Evolutionary conservation across 176 grass and related monocot species (phyloP), one percentile per base, ranked within the genome.

Genomic region (Tuctoria greenei): DNA sequence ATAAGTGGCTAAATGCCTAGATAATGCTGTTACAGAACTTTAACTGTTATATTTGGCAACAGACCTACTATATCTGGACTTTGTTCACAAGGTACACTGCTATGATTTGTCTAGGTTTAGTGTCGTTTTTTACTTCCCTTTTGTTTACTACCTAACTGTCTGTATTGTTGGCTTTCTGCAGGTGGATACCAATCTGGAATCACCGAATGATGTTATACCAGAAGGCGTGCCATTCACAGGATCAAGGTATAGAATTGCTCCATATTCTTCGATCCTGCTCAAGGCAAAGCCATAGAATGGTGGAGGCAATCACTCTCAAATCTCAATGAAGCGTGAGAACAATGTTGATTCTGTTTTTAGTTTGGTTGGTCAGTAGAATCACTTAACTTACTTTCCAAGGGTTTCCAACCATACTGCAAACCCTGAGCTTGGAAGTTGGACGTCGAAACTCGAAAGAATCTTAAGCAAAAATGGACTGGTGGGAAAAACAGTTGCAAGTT

Each of bases 121-220:
- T 64, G 38, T 56, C 10, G 20, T 69, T 20, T 21, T 52, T 27
- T 1, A 34, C 46, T 44, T 39, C 20, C 15, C 59, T 73, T 17
- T 23, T 42, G 9, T 50, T 56, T 66, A 39, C 43, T 57, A 64
- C 31, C 63, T 46, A 74, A 82, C 66, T 38, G 8, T 60, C 79
- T 28, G 8, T 80, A 55, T 43, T 34, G 26, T 68, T 3, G 16
- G 44, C 38, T 17, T 70, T 61, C 38, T 75, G 20, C 84, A 98
- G 96, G 82, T 95, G 57, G 96, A 99, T 73, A 95, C 92, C 74
- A 99, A 93, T 83, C 59, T 95, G 76, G 89, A 85, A 90, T 83
- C 96, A 64, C 96, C 89, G 10, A 86, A 81, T 41, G 92, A 99
- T 87, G 80, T 95, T 79, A 64, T 86, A 73, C 79, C 77, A 44